Evolutionary conservation across 169 alveolate genomes (phyloP).

Genomic region (Eimeria praecox): DNA sequence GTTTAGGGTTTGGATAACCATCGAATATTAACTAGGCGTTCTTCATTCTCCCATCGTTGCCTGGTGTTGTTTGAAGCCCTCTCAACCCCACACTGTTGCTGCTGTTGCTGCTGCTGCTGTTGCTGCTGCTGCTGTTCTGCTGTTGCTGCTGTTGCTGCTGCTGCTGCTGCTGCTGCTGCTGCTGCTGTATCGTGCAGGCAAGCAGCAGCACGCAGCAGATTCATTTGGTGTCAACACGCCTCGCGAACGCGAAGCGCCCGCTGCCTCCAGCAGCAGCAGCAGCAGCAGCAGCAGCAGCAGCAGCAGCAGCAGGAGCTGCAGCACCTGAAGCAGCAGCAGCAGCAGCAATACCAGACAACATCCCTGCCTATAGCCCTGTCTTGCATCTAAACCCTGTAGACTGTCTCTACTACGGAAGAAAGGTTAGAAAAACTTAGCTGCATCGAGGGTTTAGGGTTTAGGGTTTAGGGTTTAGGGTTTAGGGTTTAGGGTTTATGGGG

Average conservation of each 20-base stretch:
- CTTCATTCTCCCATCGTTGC: background rate
- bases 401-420: slow-evolving; percentile 50
- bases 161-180: background rate
- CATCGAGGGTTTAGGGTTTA: background rate
- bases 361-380: slow-evolving; percentile 61
- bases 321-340: background rate
- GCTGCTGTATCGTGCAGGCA: slow-evolving; percentile 36
- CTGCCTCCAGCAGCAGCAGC: background rate
- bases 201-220: slow-evolving; percentile 63
- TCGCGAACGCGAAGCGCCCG: slow-evolving; percentile 79
- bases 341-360: slow-evolving; percentile 36
- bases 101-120: background rate
- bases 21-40: background rate
- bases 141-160: background rate
- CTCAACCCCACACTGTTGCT: background rate
- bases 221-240: slow-evolving; percentile 50
- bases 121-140: background rate
- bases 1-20: background rate
- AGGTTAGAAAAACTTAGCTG: slow-evolving; percentile 16
- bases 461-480: background rate
- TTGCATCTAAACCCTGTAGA: slow-evolving; percentile 58
- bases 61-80: background rate
- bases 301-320: background rate
- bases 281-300: background rate
- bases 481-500: background rate